Evolutionary conservation across 148 eudicot genomes (phyloP), one percentile per base, ranked within the genome.

Genomic region (Silene conica): DNA sequence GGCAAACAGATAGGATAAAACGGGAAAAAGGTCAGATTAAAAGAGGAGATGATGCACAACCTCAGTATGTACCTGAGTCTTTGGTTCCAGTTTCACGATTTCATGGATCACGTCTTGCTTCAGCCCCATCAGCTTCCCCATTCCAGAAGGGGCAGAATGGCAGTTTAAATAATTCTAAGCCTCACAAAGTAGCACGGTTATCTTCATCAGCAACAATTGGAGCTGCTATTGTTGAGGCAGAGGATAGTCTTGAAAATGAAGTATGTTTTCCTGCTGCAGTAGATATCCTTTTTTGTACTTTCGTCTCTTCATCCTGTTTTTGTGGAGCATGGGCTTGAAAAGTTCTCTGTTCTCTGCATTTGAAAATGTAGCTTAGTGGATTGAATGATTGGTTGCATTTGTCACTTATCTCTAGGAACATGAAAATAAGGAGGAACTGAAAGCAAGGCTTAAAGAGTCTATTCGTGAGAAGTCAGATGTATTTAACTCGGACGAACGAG

Each of bases 41-140:
- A 84, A 86, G 97, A 87, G 92, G 97, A 81, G 97, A 95, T 83
- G 96, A 95, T 78, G 74, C 74, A 65, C 92, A 83, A 69, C 97
- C 97, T 78, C 83, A 79, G 69, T 72, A 79, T 66, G 83, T 81
- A 69, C 96, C 89, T 55, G 92, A 90, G 50, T 87, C 90, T 55
- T 66, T 95, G 55, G 99, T 95, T 80, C 89, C 99, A 15, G 94
- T 95, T 80, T 81, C 86, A 82, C 90, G 85, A 61, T 95, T 86
- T 77, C 92, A 85, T 68, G 99, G 97, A 72, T 95, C 99, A 67
- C 99, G 96, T 67, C 94, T 95, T 76, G 99, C 99, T 78, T 90
- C 97, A 21, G 97, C 90, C 70, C 89, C 87, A 70, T 69, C 90
- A 45, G 89, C 94, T 77, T 87, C 99, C 66, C 96, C 97, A 48